phyloP scores from a whole-genome alignment of 495 filamentous ascomycete genomes.

The Baudoinia panamericana region DNA sequence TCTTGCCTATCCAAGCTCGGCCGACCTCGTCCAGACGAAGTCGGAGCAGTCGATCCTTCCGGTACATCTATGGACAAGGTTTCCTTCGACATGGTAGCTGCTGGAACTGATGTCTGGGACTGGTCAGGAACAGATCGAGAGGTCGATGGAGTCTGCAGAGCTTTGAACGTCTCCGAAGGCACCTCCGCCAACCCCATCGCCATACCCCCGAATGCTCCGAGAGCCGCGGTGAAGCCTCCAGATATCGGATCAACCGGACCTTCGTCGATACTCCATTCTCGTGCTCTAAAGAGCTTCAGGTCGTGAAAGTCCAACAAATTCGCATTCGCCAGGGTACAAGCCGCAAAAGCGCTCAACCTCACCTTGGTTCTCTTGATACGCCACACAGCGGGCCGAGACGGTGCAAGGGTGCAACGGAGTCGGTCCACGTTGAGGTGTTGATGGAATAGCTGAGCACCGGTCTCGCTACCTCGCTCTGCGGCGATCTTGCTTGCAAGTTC shows the following conservation, averaged over 20 bases:
- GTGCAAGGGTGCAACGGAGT: constrained; percentile 26
- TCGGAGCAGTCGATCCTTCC: too few species aligned
- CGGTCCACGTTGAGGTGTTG: constrained; percentile 28
- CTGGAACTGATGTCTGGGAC: too few species aligned
- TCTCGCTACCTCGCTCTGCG: constrained; percentile 28
- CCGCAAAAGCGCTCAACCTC: constrained; percentile 29
- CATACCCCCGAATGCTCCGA: constrained; percentile 62
- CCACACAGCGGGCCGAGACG: constrained; percentile 28
- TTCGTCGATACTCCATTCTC: constrained; percentile 33
- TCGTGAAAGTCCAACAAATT: constrained; percentile 29
- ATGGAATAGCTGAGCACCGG: constrained; percentile 30
- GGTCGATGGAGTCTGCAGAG: constrained; percentile 38
- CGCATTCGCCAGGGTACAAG: constrained; percentile 27
- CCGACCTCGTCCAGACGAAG: too few species aligned
- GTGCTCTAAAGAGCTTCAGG: constrained; percentile 29
- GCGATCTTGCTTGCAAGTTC: constrained; percentile 28
- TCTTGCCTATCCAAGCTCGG: too few species aligned
- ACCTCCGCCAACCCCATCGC: constrained; percentile 73
- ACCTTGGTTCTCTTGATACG: constrained; percentile 28
- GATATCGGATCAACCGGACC: constrained; percentile 31
- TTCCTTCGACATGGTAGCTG: too few species aligned
- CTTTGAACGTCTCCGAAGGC: constrained; percentile 50
- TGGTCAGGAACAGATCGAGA: too few species aligned
- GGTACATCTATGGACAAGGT: too few species aligned
- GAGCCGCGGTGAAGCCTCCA: constrained; percentile 47